Conservation (phyloP, 345 rosid genomes). For the Populus nigra region DNA sequence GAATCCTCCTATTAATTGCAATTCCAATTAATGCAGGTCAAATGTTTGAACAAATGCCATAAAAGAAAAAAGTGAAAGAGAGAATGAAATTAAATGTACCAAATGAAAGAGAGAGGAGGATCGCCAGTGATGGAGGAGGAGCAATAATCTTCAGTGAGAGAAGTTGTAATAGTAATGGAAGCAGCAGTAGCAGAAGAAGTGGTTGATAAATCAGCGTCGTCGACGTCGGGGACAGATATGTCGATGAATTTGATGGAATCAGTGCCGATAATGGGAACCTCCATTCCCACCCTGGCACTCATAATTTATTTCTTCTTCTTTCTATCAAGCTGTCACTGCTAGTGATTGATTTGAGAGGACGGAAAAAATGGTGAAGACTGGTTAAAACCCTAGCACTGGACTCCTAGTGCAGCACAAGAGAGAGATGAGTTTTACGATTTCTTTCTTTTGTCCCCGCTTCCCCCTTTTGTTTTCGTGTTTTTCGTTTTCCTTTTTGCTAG, state of each 20-base stretch:
- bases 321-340: neutral
- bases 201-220: neutral
- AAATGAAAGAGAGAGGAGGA: conserved; percentile 43
- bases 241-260: conserved; percentile 66
- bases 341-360: too few relatives aligned
- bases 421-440: too few relatives aligned
- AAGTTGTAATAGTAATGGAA: conserved; percentile 23
- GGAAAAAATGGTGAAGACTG: too few relatives aligned
- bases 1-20: conserved; percentile 47
- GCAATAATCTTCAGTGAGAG: conserved; percentile 47
- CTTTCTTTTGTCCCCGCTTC: too few relatives aligned
- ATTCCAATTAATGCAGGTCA: neutral
- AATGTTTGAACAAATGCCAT: neutral
- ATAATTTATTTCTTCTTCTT: neutral
- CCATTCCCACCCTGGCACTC: conserved; percentile 46
- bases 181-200: conserved; percentile 3
- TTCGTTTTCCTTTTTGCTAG: too few relatives aligned
- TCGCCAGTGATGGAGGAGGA: conserved; percentile 49
- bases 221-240: conserved; percentile 38
- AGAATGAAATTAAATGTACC: conserved; percentile 23
- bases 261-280: conserved; percentile 66
- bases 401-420: too few relatives aligned
- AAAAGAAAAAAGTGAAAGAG: neutral
- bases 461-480: too few relatives aligned
- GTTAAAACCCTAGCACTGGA: too few relatives aligned